Evolutionary conservation across 164 flowering plant genomes (phyloP).

Genomic region (Euptelea pleiosperma): DNA sequence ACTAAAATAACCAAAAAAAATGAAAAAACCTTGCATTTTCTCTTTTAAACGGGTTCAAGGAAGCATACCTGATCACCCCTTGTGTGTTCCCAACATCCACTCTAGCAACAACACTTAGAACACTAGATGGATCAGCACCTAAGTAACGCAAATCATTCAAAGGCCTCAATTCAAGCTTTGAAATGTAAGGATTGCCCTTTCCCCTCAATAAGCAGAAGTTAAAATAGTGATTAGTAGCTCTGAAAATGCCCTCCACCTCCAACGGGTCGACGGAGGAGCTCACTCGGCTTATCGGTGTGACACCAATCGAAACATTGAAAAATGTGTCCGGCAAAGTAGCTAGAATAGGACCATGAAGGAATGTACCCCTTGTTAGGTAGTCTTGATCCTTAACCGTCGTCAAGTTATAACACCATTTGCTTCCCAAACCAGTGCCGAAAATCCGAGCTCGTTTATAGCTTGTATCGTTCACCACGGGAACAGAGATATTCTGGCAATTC

Average conservation of each 20-base stretch:
- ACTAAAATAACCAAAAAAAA: no score
- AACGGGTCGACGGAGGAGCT: slow-evolving; percentile 23
- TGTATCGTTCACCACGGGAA: slow-evolving; percentile 9
- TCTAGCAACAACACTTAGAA: slow-evolving; percentile 43
- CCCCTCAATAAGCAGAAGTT: slow-evolving; percentile 49
- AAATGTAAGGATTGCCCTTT: slow-evolving; percentile 44
- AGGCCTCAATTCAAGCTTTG: slow-evolving; percentile 59
- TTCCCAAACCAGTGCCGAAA: slow-evolving; percentile 25
- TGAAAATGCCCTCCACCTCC: slow-evolving; percentile 44
- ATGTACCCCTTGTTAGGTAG: slow-evolving; percentile 55
- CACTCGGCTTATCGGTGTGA: slow-evolving; percentile 33
- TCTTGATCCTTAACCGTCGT: slow-evolving; percentile 32
- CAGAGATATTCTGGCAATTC: slow-evolving; percentile 25
- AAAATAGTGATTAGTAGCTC: slow-evolving; percentile 27
- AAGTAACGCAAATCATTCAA: slow-evolving; percentile 27
- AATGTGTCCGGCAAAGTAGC: background rate
- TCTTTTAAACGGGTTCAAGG: no score
- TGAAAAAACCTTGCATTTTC: no score
- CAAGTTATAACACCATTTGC: slow-evolving; percentile 53
- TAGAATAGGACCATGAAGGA: slow-evolving; percentile 26
- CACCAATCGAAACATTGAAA: slow-evolving; percentile 36
- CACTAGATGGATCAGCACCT: slow-evolving; percentile 17
- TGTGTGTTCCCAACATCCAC: slow-evolving; percentile 36
- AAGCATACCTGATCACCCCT: slow-evolving; percentile 37
- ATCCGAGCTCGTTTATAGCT: slow-evolving; percentile 25